Evolutionary conservation across 805 yeast species (phyloP).

Genomic region (Candida oleophila): DNA sequence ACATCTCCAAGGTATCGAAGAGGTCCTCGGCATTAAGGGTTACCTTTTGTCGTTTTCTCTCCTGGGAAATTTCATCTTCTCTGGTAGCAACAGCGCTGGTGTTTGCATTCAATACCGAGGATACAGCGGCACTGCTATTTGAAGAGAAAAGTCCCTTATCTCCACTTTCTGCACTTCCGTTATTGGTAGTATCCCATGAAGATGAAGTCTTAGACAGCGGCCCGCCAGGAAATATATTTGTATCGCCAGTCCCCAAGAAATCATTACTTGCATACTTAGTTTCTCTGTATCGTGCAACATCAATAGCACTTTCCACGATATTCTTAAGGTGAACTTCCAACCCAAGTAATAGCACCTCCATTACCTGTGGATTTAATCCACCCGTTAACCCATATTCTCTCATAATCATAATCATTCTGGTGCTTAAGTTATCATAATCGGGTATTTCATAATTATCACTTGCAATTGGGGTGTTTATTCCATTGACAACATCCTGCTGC

Average conservation of each 20-base stretch:
- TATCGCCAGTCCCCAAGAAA: conserved; percentile 10
- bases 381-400: conserved; percentile 90
- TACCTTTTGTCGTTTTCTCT: conserved; percentile 19
- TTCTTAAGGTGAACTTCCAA: conserved; percentile 77
- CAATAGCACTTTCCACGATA: conserved; percentile 71
- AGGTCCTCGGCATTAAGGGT: conserved; percentile 66
- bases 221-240: background rate
- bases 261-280: conserved; percentile 41
- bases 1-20: conserved; percentile 58
- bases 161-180: conserved; percentile 4
- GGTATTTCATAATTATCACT: conserved; percentile 81
- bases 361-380: conserved; percentile 68
- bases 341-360: conserved; percentile 79
- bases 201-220: conserved; percentile 12
- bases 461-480: conserved; percentile 77
- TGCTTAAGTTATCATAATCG: conserved; percentile 65
- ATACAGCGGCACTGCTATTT: background rate
- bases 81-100: conserved; percentile 6
- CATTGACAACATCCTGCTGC: conserved; percentile 90
- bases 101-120: conserved; percentile 9
- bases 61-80: conserved; percentile 20
- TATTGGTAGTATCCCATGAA: conserved; percentile 22
- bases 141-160: background rate
- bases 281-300: conserved; percentile 62
- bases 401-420: conserved; percentile 76